phyloP scores from a whole-genome alignment of 345 rosid species.

The Brassica carinata region DNA sequence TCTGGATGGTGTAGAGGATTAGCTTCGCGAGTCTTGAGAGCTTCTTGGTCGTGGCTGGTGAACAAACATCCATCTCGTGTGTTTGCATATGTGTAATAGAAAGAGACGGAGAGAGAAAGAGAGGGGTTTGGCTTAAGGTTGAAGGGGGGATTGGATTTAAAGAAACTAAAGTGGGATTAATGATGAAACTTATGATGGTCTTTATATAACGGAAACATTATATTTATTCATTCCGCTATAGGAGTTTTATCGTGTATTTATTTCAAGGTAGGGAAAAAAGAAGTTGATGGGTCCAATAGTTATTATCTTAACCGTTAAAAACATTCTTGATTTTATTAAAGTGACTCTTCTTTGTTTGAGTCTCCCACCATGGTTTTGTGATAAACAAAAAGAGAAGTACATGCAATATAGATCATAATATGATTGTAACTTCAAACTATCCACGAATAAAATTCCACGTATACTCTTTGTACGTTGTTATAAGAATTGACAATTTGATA shows the following conservation, averaged over 20 bases:
- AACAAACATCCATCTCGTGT: conserved; percentile 37
- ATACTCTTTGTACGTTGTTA: not conserved
- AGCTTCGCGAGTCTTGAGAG: conserved; percentile 33
- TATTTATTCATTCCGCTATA: conserved; percentile 13
- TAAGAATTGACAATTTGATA: not conserved
- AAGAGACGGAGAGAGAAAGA: not conserved
- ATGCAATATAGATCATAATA: not conserved
- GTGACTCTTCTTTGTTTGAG: not conserved
- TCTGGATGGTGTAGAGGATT: conserved; percentile 40
- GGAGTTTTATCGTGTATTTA: not conserved
- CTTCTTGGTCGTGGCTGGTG: conserved; percentile 42
- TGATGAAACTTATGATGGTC: conserved; percentile 37
- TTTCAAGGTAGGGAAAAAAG: not conserved
- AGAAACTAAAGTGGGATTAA: conserved; percentile 26
- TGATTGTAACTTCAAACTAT: not conserved
- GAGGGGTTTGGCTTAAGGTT: conserved; percentile 12
- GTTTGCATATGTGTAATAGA: conserved; percentile 8
- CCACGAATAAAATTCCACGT: not conserved
- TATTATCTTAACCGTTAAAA: conserved; percentile 22
- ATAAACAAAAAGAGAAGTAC: not conserved
- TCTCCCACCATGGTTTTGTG: conserved; percentile 11
- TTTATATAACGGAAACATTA: conserved; percentile 35
- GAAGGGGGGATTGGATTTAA: conserved; percentile 23
- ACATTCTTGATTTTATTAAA: not conserved
- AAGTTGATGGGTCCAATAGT: conserved; percentile 36